phyloP scores from a whole-genome alignment of 140 eudicot genomes.

The Cichorium intybus region DNA sequence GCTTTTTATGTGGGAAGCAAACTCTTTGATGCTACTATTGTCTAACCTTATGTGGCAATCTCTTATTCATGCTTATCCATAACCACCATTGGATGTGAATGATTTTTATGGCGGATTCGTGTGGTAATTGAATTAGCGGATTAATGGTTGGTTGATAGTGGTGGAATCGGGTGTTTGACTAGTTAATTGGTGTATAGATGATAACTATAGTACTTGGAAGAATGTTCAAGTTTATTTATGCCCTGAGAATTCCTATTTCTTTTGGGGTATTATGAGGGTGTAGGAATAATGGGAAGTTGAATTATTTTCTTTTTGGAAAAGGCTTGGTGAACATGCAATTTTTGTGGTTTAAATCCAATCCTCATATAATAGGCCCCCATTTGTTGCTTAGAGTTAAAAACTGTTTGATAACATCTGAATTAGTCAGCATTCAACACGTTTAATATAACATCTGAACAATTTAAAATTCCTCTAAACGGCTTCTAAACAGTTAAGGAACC shows the following conservation, averaged over 20 bases:
- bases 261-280: neutral
- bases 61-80: neutral
- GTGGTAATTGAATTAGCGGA: neutral
- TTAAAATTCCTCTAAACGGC: no score
- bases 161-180: neutral
- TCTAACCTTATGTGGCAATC: neutral
- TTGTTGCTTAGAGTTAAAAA: neutral
- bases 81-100: neutral
- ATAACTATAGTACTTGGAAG: no score
- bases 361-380: neutral
- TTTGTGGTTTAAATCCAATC: neutral
- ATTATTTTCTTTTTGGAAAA: neutral
- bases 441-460: no score
- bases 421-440: no score
- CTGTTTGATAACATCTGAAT: no score
- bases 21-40: neutral
- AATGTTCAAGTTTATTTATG: no score
- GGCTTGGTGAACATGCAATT: neutral
- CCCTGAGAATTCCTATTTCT: no score
- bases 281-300: no score
- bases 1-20: slow-evolving; percentile 9
- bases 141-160: neutral
- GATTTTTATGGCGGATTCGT: neutral
- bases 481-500: no score
- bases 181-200: no score